A percentile compares a stretch with the other conserved stretches of the same genome.
phyloP scores from a whole-genome alignment of 1,284 basidiomycete genomes.

The Cryptococcus sp. region DNA sequence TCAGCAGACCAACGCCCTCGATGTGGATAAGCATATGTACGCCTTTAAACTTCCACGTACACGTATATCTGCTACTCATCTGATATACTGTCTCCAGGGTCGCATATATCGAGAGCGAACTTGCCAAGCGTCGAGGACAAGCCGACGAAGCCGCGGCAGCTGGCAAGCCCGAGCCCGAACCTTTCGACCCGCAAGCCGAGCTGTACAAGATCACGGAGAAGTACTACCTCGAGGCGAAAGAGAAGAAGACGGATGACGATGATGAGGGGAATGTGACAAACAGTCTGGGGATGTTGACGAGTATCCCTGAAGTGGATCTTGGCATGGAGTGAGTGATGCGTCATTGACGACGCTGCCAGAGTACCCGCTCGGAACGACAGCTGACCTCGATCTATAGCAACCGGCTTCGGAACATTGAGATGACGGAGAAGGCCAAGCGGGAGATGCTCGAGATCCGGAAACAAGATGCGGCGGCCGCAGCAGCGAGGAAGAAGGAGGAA shows the following conservation, averaged over 20 bases:
- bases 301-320: constrained; percentile 93
- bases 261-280: constrained; percentile 92
- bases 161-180: constrained; percentile 48
- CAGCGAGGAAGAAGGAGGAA: constrained; percentile 51
- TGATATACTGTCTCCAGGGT: constrained; percentile 61
- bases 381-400: constrained; percentile 55
- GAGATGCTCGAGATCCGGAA: constrained; percentile 70
- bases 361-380: neutral
- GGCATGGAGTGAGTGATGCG: constrained; percentile 82
- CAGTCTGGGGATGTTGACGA: constrained; percentile 88
- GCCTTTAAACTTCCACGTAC: constrained; percentile 41
- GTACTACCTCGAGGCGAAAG: constrained; percentile 44
- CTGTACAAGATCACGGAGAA: constrained; percentile 74
- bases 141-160: constrained; percentile 43
- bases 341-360: neutral
- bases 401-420: constrained; percentile 89
- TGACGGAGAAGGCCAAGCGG: constrained; percentile 92
- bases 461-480: constrained; percentile 17
- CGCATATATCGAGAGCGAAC: constrained; percentile 93
- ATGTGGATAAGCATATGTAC: constrained; percentile 97
- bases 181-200: constrained; percentile 71
- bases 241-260: constrained; percentile 28
- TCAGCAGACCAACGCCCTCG: constrained; percentile 88
- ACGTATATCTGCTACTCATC: neutral
- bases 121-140: constrained; percentile 69